These are phyloP conservation scores for Amphirosellinia nigrospora DNA, from an alignment of 495 filamentous ascomycete genomes.

Conservation along the genomic window DNA sequence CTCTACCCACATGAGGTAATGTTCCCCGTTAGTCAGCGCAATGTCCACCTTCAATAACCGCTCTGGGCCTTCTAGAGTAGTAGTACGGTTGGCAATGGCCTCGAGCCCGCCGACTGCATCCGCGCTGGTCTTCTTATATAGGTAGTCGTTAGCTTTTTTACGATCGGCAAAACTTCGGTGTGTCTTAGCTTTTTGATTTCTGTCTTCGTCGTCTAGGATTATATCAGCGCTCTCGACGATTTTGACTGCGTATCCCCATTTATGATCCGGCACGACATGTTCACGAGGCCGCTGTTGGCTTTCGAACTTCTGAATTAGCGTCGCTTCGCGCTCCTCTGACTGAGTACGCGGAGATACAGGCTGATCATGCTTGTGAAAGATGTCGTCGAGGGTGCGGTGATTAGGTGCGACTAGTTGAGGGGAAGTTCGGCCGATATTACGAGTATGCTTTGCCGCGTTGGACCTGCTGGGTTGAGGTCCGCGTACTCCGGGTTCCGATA, in stretches of 20 bases:
- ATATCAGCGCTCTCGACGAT: neutral
- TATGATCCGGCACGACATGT: neutral
- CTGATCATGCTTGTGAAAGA: neutral
- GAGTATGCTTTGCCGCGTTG: neutral
- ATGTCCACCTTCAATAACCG: conserved; percentile 6
- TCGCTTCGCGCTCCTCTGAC: neutral
- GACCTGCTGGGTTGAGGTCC: neutral
- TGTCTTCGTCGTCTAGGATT: neutral
- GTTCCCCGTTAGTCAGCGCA: neutral
- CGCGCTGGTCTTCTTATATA: conserved; percentile 4
- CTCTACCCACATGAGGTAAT: conserved; percentile 12
- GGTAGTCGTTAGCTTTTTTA: conserved; percentile 25
- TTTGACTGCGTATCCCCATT: conserved; percentile 18
- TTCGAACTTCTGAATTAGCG: neutral
- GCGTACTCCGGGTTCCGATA: neutral
- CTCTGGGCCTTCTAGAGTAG: conserved; percentile 6
- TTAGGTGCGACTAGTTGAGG: neutral
- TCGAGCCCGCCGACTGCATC: neutral
- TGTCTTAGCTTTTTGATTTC: neutral
- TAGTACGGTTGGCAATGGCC: neutral
- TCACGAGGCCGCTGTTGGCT: neutral
- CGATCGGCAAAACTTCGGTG: conserved; percentile 19
- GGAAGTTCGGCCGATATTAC: neutral
- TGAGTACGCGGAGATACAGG: neutral
- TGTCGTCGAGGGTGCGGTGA: neutral